Percentiles rank a stretch among this genome's conserved stretches.
Evolutionary conservation across 352 stramenopile species (phyloP).

Genomic region (Globisporangium takayamanum): DNA sequence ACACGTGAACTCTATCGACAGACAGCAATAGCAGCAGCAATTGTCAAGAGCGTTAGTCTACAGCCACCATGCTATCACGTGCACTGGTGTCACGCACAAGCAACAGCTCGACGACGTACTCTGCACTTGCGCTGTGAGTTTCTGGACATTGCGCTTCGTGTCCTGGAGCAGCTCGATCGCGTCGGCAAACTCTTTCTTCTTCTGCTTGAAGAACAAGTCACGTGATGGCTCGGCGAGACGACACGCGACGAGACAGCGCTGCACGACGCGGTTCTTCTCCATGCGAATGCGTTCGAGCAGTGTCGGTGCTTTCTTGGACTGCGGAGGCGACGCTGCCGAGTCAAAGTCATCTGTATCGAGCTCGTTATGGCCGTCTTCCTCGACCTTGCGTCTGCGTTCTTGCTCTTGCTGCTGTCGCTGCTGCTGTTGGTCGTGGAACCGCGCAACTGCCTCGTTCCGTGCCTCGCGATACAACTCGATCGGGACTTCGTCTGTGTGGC

Average conservation of each 20-base stretch:
- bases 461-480: slow-evolving; percentile 8
- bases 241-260: slow-evolving; percentile 48
- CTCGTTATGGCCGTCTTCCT: neutral
- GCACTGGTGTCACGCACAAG: neutral
- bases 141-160: slow-evolving; percentile 31
- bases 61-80: too few species aligned
- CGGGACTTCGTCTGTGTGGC: neutral
- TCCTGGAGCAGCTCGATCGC: slow-evolving; percentile 37
- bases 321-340: neutral
- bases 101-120: slow-evolving; percentile 5
- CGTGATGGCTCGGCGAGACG: slow-evolving; percentile 39
- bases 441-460: slow-evolving; percentile 4
- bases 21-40: neutral
- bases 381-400: neutral
- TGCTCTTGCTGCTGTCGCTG: neutral
- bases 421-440: slow-evolving; percentile 1
- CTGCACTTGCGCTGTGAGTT: slow-evolving; percentile 44
- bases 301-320: neutral
- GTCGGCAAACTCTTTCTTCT: slow-evolving; percentile 27
- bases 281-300: slow-evolving; percentile 29
- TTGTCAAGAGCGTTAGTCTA: neutral
- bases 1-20: slow-evolving; percentile 3
- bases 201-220: slow-evolving; percentile 48
- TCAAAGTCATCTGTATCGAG: neutral
- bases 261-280: slow-evolving; percentile 61